A percentile compares a stretch with the other conserved stretches of the same genome.
These are phyloP conservation scores for Phytophthora sp. DNA, from an alignment of 352 stramenopile genomes.

Conservation along the genomic window DNA sequence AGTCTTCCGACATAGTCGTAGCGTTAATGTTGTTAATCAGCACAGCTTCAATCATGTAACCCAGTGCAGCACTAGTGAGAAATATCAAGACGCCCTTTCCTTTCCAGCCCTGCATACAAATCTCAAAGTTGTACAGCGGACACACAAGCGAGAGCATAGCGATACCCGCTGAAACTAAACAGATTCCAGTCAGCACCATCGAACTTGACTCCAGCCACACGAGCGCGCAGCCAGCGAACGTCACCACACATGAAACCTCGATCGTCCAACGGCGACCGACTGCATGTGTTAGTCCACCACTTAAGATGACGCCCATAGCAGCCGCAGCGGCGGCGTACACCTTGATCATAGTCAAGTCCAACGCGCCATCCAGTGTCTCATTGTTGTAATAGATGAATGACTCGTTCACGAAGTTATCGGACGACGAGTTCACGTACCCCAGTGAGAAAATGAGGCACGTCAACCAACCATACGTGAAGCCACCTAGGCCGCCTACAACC, in stretches of 20 bases:
- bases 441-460: conserved; percentile 84
- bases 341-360: conserved; percentile 75
- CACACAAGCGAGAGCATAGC: conserved; percentile 81
- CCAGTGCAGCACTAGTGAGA: conserved; percentile 66
- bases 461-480: conserved; percentile 83
- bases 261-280: conserved; percentile 76
- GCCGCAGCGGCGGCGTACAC: conserved; percentile 66
- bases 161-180: conserved; percentile 66
- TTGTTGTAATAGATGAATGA: conserved; percentile 89
- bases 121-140: conserved; percentile 89
- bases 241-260: conserved; percentile 58
- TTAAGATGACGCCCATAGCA: conserved; percentile 60
- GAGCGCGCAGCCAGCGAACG: conserved; percentile 65
- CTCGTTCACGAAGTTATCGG: conserved; percentile 84
- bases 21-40: conserved; percentile 77
- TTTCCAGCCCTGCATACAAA: conserved; percentile 88
- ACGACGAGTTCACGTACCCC: conserved; percentile 76
- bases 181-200: conserved; percentile 76
- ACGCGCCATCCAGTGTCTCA: conserved; percentile 40
- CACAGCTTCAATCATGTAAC: conserved; percentile 81
- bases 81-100: conserved; percentile 90
- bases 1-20: conserved; percentile 64
- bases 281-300: conserved; percentile 54
- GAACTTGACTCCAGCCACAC: conserved; percentile 73
- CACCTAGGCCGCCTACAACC: conserved; percentile 70